phyloP scores from a whole-genome alignment of 2,329 filamentous ascomycete genomes.

The Aspergillus ochraceus region DNA sequence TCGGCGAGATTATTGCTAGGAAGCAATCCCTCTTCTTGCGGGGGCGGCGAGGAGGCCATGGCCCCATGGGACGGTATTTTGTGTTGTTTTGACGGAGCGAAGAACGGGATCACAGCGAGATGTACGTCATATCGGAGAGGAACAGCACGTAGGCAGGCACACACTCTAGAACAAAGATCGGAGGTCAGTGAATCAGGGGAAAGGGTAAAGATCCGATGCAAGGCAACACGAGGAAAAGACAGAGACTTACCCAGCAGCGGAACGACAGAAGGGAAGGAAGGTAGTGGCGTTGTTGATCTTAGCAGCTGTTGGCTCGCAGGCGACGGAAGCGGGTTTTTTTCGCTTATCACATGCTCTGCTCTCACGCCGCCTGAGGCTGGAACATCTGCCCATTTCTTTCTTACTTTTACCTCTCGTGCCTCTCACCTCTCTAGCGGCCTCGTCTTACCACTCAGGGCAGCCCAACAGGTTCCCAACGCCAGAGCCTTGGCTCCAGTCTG shows the following conservation, averaged over 20 bases:
- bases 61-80: constrained; percentile 25
- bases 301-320: background rate
- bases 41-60: constrained; percentile 33
- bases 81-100: constrained; percentile 5
- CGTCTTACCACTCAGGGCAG: background rate
- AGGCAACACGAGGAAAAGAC: background rate
- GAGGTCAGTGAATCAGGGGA: background rate
- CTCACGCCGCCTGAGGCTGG: too few relatives aligned
- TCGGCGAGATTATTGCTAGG: constrained; percentile 19
- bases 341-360: constrained; percentile 21
- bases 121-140: constrained; percentile 29
- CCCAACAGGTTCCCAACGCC: background rate
- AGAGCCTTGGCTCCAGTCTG: background rate
- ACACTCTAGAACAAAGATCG: background rate
- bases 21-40: constrained; percentile 29
- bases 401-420: background rate
- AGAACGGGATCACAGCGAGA: constrained; percentile 19
- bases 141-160: constrained; percentile 6
- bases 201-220: background rate
- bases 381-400: background rate
- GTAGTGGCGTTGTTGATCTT: background rate
- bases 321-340: constrained; percentile 13
- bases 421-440: background rate
- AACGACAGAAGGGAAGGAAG: background rate
- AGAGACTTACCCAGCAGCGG: background rate